Percentiles rank a stretch among this genome's conserved stretches.
phyloP scores from a whole-genome alignment of 257 asterid species.

The Echites panduratus region DNA sequence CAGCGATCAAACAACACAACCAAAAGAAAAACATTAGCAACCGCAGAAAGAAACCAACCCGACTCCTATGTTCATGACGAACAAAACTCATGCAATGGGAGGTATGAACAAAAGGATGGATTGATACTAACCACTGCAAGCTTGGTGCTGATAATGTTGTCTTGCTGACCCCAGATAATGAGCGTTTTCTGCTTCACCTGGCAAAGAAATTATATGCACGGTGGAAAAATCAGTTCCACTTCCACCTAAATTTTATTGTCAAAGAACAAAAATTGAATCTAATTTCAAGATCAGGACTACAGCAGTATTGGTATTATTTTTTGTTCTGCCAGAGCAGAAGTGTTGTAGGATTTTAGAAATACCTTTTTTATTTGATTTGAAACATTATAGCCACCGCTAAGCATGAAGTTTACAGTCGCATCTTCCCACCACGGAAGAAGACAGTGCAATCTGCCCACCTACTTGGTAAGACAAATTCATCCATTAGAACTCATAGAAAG shows the following conservation, averaged over 20 bases:
- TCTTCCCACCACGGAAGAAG: constrained; percentile 89
- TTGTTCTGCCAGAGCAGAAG: not conserved
- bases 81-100: not conserved
- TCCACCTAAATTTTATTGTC: not conserved
- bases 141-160: constrained; percentile 41
- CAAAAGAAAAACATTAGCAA: not conserved
- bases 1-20: not conserved
- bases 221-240: not conserved
- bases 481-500: not conserved
- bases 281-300: not conserved
- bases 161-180: constrained; percentile 55
- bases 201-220: constrained; percentile 5
- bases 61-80: not conserved
- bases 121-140: constrained; percentile 50
- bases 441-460: constrained; percentile 83
- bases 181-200: constrained; percentile 61
- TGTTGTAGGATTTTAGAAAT: not conserved
- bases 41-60: not conserved
- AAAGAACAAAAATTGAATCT: not conserved
- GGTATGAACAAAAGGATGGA: not conserved
- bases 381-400: constrained; percentile 72
- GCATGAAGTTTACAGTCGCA: constrained; percentile 61
- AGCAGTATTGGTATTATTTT: not conserved
- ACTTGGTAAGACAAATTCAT: constrained; percentile 17
- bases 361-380: constrained; percentile 48